phyloP scores from a whole-genome alignment of 192 early-diverging fungal species.

The Coemansia sp. region DNA sequence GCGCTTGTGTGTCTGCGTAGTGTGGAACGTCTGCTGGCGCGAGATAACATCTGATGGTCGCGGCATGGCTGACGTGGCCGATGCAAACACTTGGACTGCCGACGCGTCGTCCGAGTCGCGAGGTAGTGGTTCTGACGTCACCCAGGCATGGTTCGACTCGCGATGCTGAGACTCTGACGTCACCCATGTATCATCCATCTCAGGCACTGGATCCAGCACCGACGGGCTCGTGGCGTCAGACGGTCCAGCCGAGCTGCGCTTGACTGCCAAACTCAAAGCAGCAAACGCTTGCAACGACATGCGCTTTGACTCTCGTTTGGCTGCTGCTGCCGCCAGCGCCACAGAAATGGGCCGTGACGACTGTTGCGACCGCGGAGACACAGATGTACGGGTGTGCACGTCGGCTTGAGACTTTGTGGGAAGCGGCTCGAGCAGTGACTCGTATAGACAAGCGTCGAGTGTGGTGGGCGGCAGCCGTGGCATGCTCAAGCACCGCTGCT shows the following conservation, averaged over 20 bases:
- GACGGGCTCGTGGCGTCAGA: conserved; percentile 3
- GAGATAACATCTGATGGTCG: conserved; percentile 7
- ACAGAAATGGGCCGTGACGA: conserved; percentile 17
- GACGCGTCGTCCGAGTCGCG: not conserved
- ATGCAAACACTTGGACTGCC: conserved; percentile 6
- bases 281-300: conserved; percentile 17
- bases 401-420: not conserved
- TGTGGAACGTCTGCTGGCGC: conserved; percentile 19
- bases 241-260: not conserved
- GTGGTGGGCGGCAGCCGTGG: conserved; percentile 39
- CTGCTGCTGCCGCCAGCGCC: not conserved
- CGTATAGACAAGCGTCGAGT: conserved; percentile 32
- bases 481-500: conserved; percentile 43
- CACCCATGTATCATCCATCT: conserved; percentile 21
- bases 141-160: conserved; percentile 10
- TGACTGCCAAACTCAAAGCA: not conserved
- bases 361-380: conserved; percentile 2
- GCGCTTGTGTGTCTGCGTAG: conserved; percentile 23
- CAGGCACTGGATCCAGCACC: conserved; percentile 28
- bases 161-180: conserved; percentile 1
- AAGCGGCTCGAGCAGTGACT: conserved; percentile 29
- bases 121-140: not conserved
- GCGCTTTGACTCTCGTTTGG: conserved; percentile 4
- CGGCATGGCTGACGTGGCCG: conserved; percentile 15
- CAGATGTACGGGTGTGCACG: not conserved